Conservation (phyloP, 768 basidiomycete species). For the Russula lepida region DNA sequence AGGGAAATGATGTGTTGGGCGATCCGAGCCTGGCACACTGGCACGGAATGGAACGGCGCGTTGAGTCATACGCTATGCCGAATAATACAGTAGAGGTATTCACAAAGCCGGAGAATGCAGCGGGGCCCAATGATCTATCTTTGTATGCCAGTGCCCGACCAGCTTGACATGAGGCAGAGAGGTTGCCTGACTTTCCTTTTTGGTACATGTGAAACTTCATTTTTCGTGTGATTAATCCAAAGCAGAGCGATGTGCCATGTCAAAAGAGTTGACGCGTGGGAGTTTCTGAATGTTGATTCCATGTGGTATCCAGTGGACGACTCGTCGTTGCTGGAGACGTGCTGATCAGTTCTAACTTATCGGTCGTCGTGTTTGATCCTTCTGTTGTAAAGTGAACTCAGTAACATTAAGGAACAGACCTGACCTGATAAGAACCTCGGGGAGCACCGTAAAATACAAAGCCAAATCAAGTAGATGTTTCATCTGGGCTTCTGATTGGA, state of each 20-base stretch:
- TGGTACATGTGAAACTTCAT: background rate
- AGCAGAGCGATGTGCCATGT: background rate
- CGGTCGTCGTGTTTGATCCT: background rate
- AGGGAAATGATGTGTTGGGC: too few relatives aligned
- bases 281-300: background rate
- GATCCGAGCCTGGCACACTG: too few relatives aligned
- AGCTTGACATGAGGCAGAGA: background rate
- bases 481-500: background rate
- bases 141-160: background rate
- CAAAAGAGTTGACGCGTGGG: background rate
- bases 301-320: background rate
- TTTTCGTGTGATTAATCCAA: background rate
- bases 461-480: background rate
- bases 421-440: background rate
- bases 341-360: background rate
- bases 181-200: background rate
- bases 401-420: conserved; percentile 2
- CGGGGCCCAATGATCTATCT: too few relatives aligned
- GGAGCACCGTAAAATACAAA: background rate
- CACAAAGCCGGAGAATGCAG: too few relatives aligned
- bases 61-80: too few relatives aligned
- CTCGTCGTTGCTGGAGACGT: background rate
- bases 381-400: background rate
- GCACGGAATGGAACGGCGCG: too few relatives aligned
- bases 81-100: too few relatives aligned